These are phyloP conservation scores for Talaromyces trachyspermus DNA, from an alignment of 495 filamentous ascomycete genomes.

Conservation along the genomic window DNA sequence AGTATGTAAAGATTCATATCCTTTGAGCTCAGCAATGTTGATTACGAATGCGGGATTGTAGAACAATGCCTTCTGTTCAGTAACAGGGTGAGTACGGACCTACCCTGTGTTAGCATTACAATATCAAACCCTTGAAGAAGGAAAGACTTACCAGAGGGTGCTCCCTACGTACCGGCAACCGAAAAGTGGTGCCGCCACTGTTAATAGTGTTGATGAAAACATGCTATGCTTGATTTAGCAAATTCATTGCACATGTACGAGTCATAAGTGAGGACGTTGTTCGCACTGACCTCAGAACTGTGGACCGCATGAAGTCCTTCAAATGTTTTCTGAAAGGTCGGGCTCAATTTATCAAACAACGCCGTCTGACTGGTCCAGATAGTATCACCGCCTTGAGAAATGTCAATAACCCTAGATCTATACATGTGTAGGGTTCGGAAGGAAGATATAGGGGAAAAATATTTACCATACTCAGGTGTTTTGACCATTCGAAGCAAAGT, in stretches of 20 bases:
- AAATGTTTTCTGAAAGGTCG: conserved; percentile 37
- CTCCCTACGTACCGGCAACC: conserved; percentile 9
- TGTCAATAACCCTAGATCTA: neutral
- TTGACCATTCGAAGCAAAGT: conserved; percentile 22
- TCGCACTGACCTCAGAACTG: conserved; percentile 24
- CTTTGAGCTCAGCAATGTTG: conserved; percentile 46
- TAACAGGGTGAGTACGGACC: conserved; percentile 48
- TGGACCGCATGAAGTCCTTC: conserved; percentile 44
- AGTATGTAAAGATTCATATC: conserved; percentile 35
- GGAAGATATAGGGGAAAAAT: neutral
- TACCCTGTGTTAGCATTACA: neutral
- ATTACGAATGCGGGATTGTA: conserved; percentile 44
- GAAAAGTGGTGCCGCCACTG: conserved; percentile 8
- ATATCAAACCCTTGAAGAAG: neutral
- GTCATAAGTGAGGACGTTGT: conserved; percentile 13
- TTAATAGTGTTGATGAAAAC: conserved; percentile 12
- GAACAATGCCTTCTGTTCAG: conserved; percentile 43
- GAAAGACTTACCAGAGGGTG: conserved; percentile 2
- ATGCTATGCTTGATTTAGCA: conserved; percentile 9
- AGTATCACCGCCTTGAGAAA: conserved; percentile 18
- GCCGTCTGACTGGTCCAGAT: conserved; percentile 22
- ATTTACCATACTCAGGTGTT: conserved; percentile 15
- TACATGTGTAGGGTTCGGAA: neutral
- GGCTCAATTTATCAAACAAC: conserved; percentile 37
- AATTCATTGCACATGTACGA: conserved; percentile 7